Conservation (phyloP, 2,329 filamentous ascomycete species). For the Fusarium protoensiforme region DNA sequence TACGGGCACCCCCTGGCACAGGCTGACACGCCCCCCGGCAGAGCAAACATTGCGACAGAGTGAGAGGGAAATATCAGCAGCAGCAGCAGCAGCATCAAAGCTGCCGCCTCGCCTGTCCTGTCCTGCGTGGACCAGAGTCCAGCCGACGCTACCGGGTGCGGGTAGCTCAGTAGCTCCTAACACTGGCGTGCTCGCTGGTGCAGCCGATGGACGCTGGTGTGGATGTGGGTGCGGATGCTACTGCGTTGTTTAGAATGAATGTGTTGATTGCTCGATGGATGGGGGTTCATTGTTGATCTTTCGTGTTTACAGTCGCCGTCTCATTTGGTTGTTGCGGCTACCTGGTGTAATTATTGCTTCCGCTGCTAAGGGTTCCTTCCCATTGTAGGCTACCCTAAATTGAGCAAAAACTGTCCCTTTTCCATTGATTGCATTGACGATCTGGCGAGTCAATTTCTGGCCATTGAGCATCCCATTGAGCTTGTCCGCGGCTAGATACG, state of each 20-base stretch:
- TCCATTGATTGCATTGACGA: not conserved
- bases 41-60: slow-evolving; percentile 1
- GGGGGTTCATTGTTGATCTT: slow-evolving; percentile 31
- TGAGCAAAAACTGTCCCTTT: not conserved
- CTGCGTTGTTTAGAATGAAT: slow-evolving; percentile 32
- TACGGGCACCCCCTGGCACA: slow-evolving; percentile 28
- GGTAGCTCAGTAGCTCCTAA: slow-evolving; percentile 35
- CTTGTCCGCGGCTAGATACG: not conserved
- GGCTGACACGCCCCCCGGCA: slow-evolving; percentile 22
- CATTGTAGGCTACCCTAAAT: not conserved
- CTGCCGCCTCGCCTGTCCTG: not conserved
- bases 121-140: slow-evolving; percentile 32
- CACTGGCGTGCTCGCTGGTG: slow-evolving; percentile 40
- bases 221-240: slow-evolving; percentile 26
- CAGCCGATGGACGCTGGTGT: slow-evolving; percentile 18
- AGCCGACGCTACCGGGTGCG: slow-evolving; percentile 42
- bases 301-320: slow-evolving; percentile 15
- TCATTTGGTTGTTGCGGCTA: slow-evolving; percentile 31
- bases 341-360: not conserved
- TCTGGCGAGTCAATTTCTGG: not conserved
- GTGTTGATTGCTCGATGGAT: slow-evolving; percentile 4
- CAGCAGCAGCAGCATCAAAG: not conserved
- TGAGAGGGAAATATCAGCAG: slow-evolving; percentile 1
- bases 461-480: not conserved
- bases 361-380: not conserved